phyloP scores from a whole-genome alignment of 176 grass and related monocot genomes.

The Stipa capillata region DNA sequence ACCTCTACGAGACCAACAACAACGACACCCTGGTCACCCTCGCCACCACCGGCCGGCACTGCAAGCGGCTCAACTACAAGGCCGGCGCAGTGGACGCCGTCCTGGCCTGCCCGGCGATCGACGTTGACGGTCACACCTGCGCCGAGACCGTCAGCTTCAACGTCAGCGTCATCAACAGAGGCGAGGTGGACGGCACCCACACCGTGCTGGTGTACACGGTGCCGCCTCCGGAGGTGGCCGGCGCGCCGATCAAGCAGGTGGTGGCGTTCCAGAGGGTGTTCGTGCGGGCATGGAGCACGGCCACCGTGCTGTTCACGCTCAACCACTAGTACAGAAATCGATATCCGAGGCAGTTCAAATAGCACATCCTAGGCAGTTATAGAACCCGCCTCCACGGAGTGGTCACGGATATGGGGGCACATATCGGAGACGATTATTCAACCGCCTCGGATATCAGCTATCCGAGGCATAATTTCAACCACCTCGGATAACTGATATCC shows the following conservation, averaged over 20 bases:
- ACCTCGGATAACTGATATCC: too few species aligned
- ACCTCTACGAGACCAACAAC: neutral
- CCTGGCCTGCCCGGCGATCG: neutral
- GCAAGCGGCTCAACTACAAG: constrained; percentile 35
- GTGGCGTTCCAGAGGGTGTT: constrained; percentile 42
- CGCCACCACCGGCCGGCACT: neutral
- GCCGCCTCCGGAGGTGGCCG: constrained; percentile 25
- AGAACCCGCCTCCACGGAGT: too few species aligned
- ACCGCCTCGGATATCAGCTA: too few species aligned
- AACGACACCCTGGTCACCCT: neutral
- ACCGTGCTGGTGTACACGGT: constrained; percentile 25
- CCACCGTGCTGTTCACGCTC: constrained; percentile 10
- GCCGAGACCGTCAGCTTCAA: constrained; percentile 6
- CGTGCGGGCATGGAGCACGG: neutral
- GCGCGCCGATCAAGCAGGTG: constrained; percentile 36
- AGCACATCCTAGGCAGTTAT: too few species aligned
- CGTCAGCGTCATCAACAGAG: constrained; percentile 22
- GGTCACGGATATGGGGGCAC: too few species aligned
- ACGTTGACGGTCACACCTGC: constrained; percentile 1
- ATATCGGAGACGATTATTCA: too few species aligned
- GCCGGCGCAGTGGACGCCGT: neutral
- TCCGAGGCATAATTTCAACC: too few species aligned
- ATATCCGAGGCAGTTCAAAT: too few species aligned
- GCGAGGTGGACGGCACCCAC: constrained; percentile 3
- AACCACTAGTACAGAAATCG: too few species aligned